Evolutionary conservation across 2,329 filamentous ascomycete genomes (phyloP), one percentile per base, ranked within the genome.

Genomic region (Talaromyces sp.): DNA sequence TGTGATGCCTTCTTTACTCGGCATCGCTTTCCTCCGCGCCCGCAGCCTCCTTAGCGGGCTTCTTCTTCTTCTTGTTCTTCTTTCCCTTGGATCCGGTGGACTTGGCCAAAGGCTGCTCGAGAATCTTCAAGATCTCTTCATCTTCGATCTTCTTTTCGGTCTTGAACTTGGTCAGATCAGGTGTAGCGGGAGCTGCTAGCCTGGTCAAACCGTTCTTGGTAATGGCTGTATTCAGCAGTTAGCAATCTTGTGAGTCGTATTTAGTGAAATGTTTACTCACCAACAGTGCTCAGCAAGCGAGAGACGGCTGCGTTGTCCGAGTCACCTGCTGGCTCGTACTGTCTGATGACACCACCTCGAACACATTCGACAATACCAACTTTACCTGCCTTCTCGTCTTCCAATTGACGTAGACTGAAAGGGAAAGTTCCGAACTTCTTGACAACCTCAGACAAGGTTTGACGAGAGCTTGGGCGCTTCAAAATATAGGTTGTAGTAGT

Each of bases 351-450:
- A 75, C 93, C 93, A 74, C 90, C 88, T 73, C 95, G 91, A 64
- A 98, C 94, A 80, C 94, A 97, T 83, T 99, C 95, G 66, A 98
- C 90, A 65, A 98, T 90, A 75, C 95, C 95, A 81, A 95, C 90
- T 90, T 98, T 91, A 66, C 92, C 95, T 70, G 93, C 89, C 75
- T 94, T 90, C 86, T 99, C 95, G 74, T 98, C 94, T 68, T 97
- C 94, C 68, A 99, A 87, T 83, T 99, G 95, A 76, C 95, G 88
- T 83, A 98, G 85, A 81, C 92, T 96, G 87, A 99, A 99, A 72
- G 95, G 95, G 86, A 99, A 99, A 68, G 88, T 92, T 70, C 94
- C 93, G 76, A 98, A 99, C 83, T 94, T 97, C 88, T 94, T 96
- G 78, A 96, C 90, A 67, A 97, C 90, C 82, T 98, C 95, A 56